These are phyloP conservation scores for Heterobasidion occidentale DNA, from an alignment of 1,284 basidiomycete species.

Conservation along the genomic window DNA sequence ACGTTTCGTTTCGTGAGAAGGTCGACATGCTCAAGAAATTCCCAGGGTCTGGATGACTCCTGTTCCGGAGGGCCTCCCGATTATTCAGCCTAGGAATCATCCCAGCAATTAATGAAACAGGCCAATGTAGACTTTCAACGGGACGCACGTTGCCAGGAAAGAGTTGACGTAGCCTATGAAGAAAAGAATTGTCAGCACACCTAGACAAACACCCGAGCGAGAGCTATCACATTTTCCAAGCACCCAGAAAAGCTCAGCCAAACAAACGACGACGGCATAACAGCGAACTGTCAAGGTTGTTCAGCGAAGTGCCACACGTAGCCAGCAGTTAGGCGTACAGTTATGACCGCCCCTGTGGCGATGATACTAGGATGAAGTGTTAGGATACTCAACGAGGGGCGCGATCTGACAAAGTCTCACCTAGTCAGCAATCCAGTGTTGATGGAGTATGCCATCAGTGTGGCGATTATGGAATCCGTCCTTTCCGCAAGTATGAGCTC, in stretches of 20 bases:
- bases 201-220: neutral
- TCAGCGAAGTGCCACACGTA: neutral
- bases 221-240: slow-evolving; percentile 21
- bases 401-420: neutral
- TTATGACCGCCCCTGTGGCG: neutral
- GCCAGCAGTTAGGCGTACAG: neutral
- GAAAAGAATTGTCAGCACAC: neutral
- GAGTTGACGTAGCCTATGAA: slow-evolving; percentile 20
- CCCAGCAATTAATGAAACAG: neutral
- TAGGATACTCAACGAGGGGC: neutral
- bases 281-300: slow-evolving; percentile 14
- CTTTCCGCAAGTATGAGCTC: neutral
- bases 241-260: slow-evolving; percentile 25
- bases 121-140: neutral
- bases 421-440: neutral
- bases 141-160: slow-evolving; percentile 17
- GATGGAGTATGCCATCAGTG: neutral
- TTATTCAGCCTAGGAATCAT: neutral
- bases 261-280: slow-evolving; percentile 22
- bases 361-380: neutral
- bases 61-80: neutral
- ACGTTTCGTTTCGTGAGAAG: neutral
- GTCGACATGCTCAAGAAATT: neutral
- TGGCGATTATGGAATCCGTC: neutral
- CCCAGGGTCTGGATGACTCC: neutral